These are phyloP conservation scores for Lojkania enalia DNA, from an alignment of 2,329 filamentous ascomycete species.

Conservation along the genomic window DNA sequence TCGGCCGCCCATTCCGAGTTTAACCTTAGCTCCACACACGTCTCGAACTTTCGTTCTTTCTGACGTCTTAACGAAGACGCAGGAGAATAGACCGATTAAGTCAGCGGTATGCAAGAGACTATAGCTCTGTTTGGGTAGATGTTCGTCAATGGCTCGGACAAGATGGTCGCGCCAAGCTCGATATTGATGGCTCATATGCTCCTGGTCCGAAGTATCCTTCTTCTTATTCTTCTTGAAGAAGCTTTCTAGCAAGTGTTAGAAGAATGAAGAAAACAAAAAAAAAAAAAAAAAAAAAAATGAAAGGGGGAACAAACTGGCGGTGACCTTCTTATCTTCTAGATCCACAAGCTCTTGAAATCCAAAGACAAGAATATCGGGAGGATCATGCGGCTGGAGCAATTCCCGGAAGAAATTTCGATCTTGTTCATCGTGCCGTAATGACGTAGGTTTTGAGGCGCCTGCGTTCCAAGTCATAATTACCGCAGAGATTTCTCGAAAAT, in stretches of 20 bases:
- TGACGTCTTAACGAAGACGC: constrained; percentile 86
- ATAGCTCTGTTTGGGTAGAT: constrained; percentile 78
- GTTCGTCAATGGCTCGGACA: constrained; percentile 78
- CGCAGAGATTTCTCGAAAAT: constrained; percentile 78
- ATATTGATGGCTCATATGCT: constrained; percentile 96
- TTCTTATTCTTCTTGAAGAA: constrained; percentile 78
- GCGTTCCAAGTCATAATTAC: constrained; percentile 95
- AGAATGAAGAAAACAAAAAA: no score
- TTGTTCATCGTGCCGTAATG: constrained; percentile 68
- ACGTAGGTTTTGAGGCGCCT: constrained; percentile 88
- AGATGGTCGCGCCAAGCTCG: constrained; percentile 95
- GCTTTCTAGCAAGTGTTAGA: constrained; percentile 59
- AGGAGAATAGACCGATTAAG: constrained; percentile 92
- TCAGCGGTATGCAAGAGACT: constrained; percentile 85
- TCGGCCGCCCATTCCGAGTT: constrained; percentile 91
- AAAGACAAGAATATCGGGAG: constrained; percentile 90
- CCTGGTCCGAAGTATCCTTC: constrained; percentile 81
- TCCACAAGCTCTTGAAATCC: constrained; percentile 99
- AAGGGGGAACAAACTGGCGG: constrained; percentile 66
- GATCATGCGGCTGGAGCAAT: constrained; percentile 72
- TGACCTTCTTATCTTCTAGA: constrained; percentile 94
- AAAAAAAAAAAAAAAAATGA: not conserved
- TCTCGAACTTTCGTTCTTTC: constrained; percentile 76
- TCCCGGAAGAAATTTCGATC: constrained; percentile 81
- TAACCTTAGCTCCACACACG: constrained; percentile 80